Evolutionary conservation across 139 green algal genomes (phyloP), one percentile per base, ranked within the genome.

Genomic region (Marvania coccoides): DNA sequence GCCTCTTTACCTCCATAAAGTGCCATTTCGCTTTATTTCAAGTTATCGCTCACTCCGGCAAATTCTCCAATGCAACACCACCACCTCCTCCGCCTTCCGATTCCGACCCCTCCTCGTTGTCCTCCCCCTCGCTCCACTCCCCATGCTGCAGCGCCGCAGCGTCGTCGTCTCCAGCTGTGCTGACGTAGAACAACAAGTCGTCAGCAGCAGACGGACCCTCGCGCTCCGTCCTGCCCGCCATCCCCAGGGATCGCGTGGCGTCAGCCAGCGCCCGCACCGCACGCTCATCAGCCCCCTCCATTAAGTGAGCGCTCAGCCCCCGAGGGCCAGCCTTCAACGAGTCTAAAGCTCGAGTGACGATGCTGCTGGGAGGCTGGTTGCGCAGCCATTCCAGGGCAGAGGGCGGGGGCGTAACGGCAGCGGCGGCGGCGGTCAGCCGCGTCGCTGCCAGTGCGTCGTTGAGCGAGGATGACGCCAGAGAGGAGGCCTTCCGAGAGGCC

Each of bases 171-270:
- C 35, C 35, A 37, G 54, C 28, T 28, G 33, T 66, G 37, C 59
- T 66, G 4, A 46, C 59, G 56, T 58, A 66, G 35, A 66, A 66
- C 15, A 66, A 56, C 33, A 66, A 53, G 24, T 66, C 59, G 56
- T 66, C 59, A 26, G 34, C 23, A 26, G 59, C 14, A 13, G 59
- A 40, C 12, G 9, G 9, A 59, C 37, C 48, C 9, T 28, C 9
- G 19, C 9, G 10, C 35, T 12, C 12, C 35, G 10, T 29, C 37
- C 9, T 29, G 9, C 37, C 9, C 9, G 9, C 48, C 10, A 12
- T 29, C 35, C 12, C 42, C 19, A 19, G 19, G 42, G 42, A 19
- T 19, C 19, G 19, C 19, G 42, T 19, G 19, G 42, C 42, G 19
- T 19, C 42, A 19, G 42, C 42, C 19, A 51, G 42, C 19, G 42